Evolutionary conservation across 108 stramenopile genomes (phyloP).

Genomic region (Stephanodiscus triporus): DNA sequence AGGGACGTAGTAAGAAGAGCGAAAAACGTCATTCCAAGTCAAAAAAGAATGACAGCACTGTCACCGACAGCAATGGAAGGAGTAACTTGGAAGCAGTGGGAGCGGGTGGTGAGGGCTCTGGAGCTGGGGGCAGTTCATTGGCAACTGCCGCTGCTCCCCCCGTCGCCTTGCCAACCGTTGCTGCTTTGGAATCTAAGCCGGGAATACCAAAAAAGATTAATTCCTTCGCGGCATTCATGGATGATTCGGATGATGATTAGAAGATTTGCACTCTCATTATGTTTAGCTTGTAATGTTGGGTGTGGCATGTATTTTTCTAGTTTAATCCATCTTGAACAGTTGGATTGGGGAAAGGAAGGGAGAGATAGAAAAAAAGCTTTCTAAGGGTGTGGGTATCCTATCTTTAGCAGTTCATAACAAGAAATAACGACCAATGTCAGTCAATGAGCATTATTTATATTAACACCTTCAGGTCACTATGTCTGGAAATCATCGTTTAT

Average conservation of each 20-base stretch:
- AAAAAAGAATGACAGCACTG: slow-evolving; percentile 19
- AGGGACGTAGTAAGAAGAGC: slow-evolving; percentile 1
- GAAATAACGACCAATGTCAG: too few relatives aligned
- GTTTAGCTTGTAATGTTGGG: too few relatives aligned
- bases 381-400: too few relatives aligned
- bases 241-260: slow-evolving; percentile 49
- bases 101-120: neutral
- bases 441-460: too few relatives aligned
- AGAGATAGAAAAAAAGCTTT: too few relatives aligned
- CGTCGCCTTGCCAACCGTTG: neutral
- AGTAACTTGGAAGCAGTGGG: neutral
- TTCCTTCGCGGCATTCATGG: slow-evolving; percentile 53
- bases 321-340: too few relatives aligned
- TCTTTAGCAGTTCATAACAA: too few relatives aligned
- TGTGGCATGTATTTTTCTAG: too few relatives aligned
- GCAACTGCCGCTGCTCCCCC: slow-evolving; percentile 17
- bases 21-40: slow-evolving; percentile 20
- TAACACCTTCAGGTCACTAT: too few relatives aligned
- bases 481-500: too few relatives aligned
- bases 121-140: neutral
- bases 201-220: slow-evolving; percentile 45
- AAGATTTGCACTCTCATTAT: neutral
- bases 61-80: slow-evolving; percentile 1
- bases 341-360: too few relatives aligned
- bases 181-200: slow-evolving; percentile 23